Evolutionary conservation across 164 flowering plant genomes (phyloP).

Genomic region (grape (Vitis vinifera)): DNA sequence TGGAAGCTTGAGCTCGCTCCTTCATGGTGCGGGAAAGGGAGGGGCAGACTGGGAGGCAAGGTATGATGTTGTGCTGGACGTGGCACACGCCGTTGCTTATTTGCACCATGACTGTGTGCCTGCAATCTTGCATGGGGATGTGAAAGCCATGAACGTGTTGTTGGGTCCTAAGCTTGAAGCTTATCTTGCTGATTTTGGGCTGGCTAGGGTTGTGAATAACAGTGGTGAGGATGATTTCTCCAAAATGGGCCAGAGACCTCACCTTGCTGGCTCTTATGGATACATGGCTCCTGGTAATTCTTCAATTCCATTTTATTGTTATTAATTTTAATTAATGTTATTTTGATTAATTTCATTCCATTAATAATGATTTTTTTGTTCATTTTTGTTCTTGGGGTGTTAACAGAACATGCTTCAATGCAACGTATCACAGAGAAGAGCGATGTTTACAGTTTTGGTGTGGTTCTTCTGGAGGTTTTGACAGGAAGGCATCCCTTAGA

Average conservation of each 20-base stretch:
- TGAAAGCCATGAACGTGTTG: slow-evolving; percentile 89
- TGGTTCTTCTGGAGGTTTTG: slow-evolving; percentile 79
- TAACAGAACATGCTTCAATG: slow-evolving; percentile 78
- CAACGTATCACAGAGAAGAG: slow-evolving; percentile 81
- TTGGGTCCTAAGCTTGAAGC: slow-evolving; percentile 65
- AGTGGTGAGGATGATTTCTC: slow-evolving; percentile 18
- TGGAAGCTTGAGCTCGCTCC: slow-evolving; percentile 83
- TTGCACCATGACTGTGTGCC: slow-evolving; percentile 98
- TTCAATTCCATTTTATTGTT: background rate
- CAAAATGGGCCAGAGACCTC: slow-evolving; percentile 46
- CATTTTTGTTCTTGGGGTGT: background rate
- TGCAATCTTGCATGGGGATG: slow-evolving; percentile 88
- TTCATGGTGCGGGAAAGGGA: slow-evolving; percentile 70
- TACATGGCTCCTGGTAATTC: slow-evolving; percentile 97
- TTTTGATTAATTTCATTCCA: background rate
- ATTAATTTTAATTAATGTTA: background rate
- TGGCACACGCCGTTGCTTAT: slow-evolving; percentile 88
- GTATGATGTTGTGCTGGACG: slow-evolving; percentile 69
- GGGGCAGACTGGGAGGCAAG: slow-evolving; percentile 84
- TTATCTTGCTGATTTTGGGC: slow-evolving; percentile 89
- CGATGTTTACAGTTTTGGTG: slow-evolving; percentile 92
- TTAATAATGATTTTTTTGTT: background rate
- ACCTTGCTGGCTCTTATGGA: slow-evolving; percentile 90
- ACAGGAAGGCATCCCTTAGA: slow-evolving; percentile 94
- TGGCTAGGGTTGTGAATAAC: slow-evolving; percentile 57